Evolutionary conservation across 2,329 filamentous ascomycete genomes (phyloP).

Genomic region (Lachnellula subtilissima): DNA sequence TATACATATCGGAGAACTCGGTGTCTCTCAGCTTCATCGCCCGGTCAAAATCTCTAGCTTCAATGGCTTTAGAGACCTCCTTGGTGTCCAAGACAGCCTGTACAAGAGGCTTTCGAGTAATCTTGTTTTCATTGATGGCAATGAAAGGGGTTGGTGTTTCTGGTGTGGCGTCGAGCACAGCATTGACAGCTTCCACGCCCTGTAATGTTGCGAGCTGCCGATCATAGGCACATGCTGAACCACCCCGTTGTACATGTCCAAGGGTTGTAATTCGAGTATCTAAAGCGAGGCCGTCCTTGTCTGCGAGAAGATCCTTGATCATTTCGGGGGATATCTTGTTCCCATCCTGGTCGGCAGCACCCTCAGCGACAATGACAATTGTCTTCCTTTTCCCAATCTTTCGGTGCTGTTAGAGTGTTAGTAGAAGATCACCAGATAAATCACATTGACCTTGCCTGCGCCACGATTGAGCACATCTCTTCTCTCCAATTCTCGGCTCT

Average conservation of each 20-base stretch:
- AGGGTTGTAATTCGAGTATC: conserved; percentile 94
- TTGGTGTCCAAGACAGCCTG: conserved; percentile 85
- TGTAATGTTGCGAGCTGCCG: conserved; percentile 89
- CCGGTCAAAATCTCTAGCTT: conserved; percentile 76
- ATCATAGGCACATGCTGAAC: conserved; percentile 88
- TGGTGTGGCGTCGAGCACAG: conserved; percentile 82
- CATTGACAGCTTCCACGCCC: conserved; percentile 89
- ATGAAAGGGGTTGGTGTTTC: conserved; percentile 92
- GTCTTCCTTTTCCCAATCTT: conserved; percentile 90
- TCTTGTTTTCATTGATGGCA: conserved; percentile 96
- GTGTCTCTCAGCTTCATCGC: conserved; percentile 88
- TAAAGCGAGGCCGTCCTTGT: conserved; percentile 68
- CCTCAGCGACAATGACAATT: conserved; percentile 96
- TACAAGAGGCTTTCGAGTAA: conserved; percentile 82
- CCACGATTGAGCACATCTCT: conserved; percentile 77
- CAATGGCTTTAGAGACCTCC: conserved; percentile 75
- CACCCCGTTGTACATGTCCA: conserved; percentile 95
- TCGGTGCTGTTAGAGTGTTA: conserved; percentile 59
- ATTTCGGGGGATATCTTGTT: conserved; percentile 76
- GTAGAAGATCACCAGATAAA: neutral
- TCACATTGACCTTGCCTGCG: conserved; percentile 47
- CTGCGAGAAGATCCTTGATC: conserved; percentile 84
- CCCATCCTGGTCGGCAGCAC: conserved; percentile 78
- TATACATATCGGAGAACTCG: conserved; percentile 90
- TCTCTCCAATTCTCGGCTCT: conserved; percentile 82